Evolutionary conservation across 441 rosid genomes (phyloP), one percentile per base, ranked within the genome.

Genomic region (Cnidoscolus chayamansa): DNA sequence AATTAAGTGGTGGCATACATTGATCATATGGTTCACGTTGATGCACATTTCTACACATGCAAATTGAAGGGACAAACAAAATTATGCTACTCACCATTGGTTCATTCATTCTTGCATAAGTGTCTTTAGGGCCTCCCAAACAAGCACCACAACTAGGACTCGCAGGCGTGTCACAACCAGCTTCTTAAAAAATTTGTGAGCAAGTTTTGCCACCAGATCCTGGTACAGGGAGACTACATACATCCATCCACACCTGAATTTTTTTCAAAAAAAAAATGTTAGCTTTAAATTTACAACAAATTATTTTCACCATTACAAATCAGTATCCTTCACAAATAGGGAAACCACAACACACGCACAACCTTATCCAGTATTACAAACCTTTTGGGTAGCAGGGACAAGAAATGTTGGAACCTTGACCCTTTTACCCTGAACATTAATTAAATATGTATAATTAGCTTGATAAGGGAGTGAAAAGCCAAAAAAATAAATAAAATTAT

Each of bases 121-220:
- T 94, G 79, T 94, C 99, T 74, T 79, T 72, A 37, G 99, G 99
- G 72, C 99, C 98, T 76, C 99, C 99, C 89, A 94, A 84, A 80
- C 99, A 94, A 60, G 99, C 99, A 73, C 94, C 99, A 75, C 99
- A 94, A 78, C 91, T 86, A 74, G 99, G 98, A 81, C 92, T 94
- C 16, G 97, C 81, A 66, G 98, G 99, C 6, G 97, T 87, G 83
- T 94, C 99, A 53, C 99, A 94, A 31, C 97, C 99, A 63, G 94
- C 98, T 84, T 89, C 98, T 84, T 92, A 96, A 20, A 94, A 94
- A 79, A 94, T 92, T 88, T 91, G 94, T 12, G 98, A 90, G 80
- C 96, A 90, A 5, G 99, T 94, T 81, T 92, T 94, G 47, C 98
- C 99, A 74, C 94, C 97, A 61, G 99, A 77, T 76, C 98, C 97